Base-by-base conservation (phyloP, 106 monocot species). In the Allium cepa region DNA sequence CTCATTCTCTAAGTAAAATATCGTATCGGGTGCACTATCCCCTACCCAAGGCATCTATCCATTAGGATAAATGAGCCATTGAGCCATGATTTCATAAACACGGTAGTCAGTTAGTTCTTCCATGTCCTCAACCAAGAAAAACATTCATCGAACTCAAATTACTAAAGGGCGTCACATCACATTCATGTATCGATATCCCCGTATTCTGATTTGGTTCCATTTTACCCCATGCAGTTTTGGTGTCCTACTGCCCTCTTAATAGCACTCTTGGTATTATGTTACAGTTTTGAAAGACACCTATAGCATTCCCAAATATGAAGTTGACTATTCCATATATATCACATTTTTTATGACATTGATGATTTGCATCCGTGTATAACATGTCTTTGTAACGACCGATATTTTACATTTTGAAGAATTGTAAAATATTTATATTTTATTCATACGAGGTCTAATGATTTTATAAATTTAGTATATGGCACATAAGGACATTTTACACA, bases 121-220 rank as follows among this genome's bases (percentile, higher is more conserved):
- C 83, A 83, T 2, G 79, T 79, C 60, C 79, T 26, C 2, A n/a
- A n/a, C 83, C 79, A 0, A 83, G 76, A 45, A 57, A 83, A 1
- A 49, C 62, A n/a, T 17, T 51, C 17, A 45, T 56, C 10, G 67
- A 9, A 17, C 4, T 17, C 46, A 72, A n/a, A 4, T 75, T 16
- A 8, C 63, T 26, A 9, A 9, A 27, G 0, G 74, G 70, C 8
- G 22, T 22, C 28, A 74, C 64, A 3, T 13, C 52, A 50, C 70
- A 80, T 2, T 22, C 26, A 4, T 80, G 75, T 13, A 75, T 68
- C 8, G 68, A 22, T 16, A 74, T 64, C 10, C 63, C 79, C 7
- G 67, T 69, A 62, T 62, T 61, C n/a, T 73, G 59, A 56, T 62
- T 62, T 8, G 73, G 69, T 10, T 73, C 73, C 3, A 22, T 46